These are phyloP conservation scores for Diplodia intermedia DNA, from an alignment of 2,329 filamentous ascomycete genomes.

Conservation along the genomic window DNA sequence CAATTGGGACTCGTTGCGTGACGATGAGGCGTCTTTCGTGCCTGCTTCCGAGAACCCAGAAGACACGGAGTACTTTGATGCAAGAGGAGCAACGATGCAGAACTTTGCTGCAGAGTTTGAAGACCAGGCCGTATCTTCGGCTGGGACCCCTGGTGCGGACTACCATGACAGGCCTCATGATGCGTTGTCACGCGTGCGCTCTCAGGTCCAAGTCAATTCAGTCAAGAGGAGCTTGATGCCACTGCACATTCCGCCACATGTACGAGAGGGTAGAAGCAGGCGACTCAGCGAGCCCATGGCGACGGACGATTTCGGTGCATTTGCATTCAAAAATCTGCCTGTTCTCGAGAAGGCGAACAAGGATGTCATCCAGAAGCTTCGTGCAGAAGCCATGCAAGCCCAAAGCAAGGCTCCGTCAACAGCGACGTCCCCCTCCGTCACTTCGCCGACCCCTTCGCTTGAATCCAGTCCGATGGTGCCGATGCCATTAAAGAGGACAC, in stretches of 20 bases:
- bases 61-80: conserved; percentile 97
- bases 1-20: conserved; percentile 88
- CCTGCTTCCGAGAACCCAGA: conserved; percentile 92
- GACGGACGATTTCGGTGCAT: conserved; percentile 92
- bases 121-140: conserved; percentile 80
- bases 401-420: conserved; percentile 59
- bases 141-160: conserved; percentile 71
- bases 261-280: conserved; percentile 86
- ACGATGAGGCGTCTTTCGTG: conserved; percentile 95
- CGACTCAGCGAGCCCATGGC: conserved; percentile 88
- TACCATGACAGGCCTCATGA: conserved; percentile 93
- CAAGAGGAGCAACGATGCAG: conserved; percentile 87
- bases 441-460: conserved; percentile 69
- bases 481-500: conserved; percentile 78
- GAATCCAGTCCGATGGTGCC: conserved; percentile 86
- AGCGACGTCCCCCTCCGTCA: conserved; percentile 51
- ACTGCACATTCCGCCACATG: conserved; percentile 93
- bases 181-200: conserved; percentile 85
- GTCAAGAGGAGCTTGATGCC: conserved; percentile 94
- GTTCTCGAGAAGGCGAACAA: conserved; percentile 98
- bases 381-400: conserved; percentile 83
- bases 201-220: conserved; percentile 79
- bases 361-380: conserved; percentile 94
- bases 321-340: conserved; percentile 95
- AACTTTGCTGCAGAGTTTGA: conserved; percentile 94